Base-by-base conservation (phyloP, 2,329 filamentous ascomycete genomes). In the Periconia sp. region DNA sequence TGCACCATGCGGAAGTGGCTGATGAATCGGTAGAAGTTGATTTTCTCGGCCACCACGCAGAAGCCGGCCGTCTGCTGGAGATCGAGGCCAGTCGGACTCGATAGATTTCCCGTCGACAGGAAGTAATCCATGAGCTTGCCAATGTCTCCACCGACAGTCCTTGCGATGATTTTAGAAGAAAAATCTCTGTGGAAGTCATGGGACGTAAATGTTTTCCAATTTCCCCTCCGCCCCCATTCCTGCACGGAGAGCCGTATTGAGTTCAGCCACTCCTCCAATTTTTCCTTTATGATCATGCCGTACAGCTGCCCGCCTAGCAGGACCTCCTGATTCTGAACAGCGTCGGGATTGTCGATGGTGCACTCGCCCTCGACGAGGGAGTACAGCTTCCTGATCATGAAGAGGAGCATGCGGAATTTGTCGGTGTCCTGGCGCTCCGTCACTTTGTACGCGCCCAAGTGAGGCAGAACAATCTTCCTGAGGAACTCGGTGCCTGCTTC, bases 1-100 rank as follows among this genome's bases (percentile, higher is more conserved):
- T 99, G 94, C 44, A 99, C 90, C 91, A 96, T 96, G 56, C 94
- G 88, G 81, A 99, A 99, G 72, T 99, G 94, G 71, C 89, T 94
- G 75, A 99, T 95, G 75, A 97, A 99, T 61, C 94, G 89, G 63
- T 95, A 84, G 69, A 97, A 99, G 75, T 99, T 99, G 68, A 99
- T 92, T 79, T 97, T 97, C 69, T 99, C 94, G 3, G 94, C 94
- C 37, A 97, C 92, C 36, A 99, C 91, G 0, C 90, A 95, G 71
- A 95, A 99, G 50, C 94, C 94, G 10, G 92, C 94, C 0, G 87
- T 86, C 71, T 99, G 94, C 66, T 97, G 94, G 62, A 96, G 72
- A 79, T 99, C 94, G 28, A 99, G 79, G 53, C 94, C 94, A 21
- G 89, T 95, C 11, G 89, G 86, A 76, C 89, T 95, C 63, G 90